Evolutionary conservation across 306 rosid species (phyloP).

Genomic region (Trichosanthes cucumerina): DNA sequence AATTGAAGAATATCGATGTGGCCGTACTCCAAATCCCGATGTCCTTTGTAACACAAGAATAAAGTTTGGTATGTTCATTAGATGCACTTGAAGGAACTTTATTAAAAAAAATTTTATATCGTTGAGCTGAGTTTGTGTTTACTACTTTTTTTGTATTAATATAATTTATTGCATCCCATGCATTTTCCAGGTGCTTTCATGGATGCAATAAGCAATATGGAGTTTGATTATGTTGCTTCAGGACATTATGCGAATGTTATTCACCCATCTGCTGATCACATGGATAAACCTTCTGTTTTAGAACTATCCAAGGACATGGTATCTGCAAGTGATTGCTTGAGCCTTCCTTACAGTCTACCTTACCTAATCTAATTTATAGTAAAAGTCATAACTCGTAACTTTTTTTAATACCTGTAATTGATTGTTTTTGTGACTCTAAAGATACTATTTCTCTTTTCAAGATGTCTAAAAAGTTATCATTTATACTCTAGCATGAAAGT

Average conservation of each 20-base stretch:
- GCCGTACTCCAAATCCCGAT: slow-evolving; percentile 89
- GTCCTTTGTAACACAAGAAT: slow-evolving; percentile 94
- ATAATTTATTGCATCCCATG: not conserved
- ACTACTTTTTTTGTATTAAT: not conserved
- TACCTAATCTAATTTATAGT: not conserved
- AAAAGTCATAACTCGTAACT: not conserved
- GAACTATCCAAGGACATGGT: slow-evolving; percentile 83
- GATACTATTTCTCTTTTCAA: not conserved
- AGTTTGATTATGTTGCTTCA: slow-evolving; percentile 81
- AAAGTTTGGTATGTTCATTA: slow-evolving; percentile 62
- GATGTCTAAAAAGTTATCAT: not conserved
- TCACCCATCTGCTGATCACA: slow-evolving; percentile 42
- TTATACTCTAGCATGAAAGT: not conserved
- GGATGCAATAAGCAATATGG: slow-evolving; percentile 69
- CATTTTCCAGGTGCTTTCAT: slow-evolving; percentile 70
- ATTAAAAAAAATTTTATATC: not conserved
- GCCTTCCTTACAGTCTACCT: not conserved
- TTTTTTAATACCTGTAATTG: not conserved
- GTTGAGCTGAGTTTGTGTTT: not conserved
- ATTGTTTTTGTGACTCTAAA: not conserved
- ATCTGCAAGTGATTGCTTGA: slow-evolving; percentile 7
- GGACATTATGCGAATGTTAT: slow-evolving; percentile 90
- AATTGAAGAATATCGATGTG: slow-evolving; percentile 80
- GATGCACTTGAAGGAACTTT: slow-evolving; percentile 1
- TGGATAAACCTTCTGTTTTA: slow-evolving; percentile 36